Evolutionary conservation across 1,139 yeast species (phyloP).

Genomic region (Spathaspora jeffriesii): DNA sequence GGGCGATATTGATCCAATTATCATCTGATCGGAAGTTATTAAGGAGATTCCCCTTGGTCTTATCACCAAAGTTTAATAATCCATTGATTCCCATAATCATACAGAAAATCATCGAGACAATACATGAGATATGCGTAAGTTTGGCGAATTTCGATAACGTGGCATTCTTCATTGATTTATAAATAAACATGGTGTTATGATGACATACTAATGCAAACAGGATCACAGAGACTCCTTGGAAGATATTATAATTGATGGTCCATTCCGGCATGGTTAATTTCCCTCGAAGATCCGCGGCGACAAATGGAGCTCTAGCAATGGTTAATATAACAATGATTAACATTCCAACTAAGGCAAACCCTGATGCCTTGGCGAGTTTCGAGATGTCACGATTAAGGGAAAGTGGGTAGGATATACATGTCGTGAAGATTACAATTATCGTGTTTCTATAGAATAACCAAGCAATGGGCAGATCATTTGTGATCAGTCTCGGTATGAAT

Average conservation of each 20-base stretch:
- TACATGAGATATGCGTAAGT: slow-evolving; percentile 83
- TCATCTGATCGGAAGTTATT: slow-evolving; percentile 85
- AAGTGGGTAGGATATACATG: slow-evolving; percentile 78
- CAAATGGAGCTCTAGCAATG: slow-evolving; percentile 69
- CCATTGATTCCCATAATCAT: slow-evolving; percentile 82
- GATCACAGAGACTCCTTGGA: slow-evolving; percentile 89
- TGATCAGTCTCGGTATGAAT: slow-evolving; percentile 55
- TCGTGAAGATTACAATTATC: slow-evolving; percentile 68
- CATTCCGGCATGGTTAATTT: slow-evolving; percentile 45
- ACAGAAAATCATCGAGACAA: slow-evolving; percentile 80
- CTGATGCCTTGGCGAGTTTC: slow-evolving; percentile 85
- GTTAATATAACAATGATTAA: slow-evolving; percentile 73
- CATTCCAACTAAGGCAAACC: slow-evolving; percentile 87
- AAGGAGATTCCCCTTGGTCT: slow-evolving; percentile 82
- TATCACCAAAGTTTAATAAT: slow-evolving; percentile 68
- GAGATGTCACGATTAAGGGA: slow-evolving; percentile 82
- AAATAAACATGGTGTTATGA: slow-evolving; percentile 88
- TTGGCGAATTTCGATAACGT: slow-evolving; percentile 72
- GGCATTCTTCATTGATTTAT: slow-evolving; percentile 77
- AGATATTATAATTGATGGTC: slow-evolving; percentile 64
- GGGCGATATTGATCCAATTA: slow-evolving; percentile 73
- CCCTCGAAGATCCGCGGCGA: slow-evolving; percentile 49
- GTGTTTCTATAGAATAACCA: slow-evolving; percentile 66
- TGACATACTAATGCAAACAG: slow-evolving; percentile 95
- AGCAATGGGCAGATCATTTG: slow-evolving; percentile 31